Evolutionary conservation across 495 filamentous ascomycete species (phyloP).

Genomic region (Talaromyces liani): DNA sequence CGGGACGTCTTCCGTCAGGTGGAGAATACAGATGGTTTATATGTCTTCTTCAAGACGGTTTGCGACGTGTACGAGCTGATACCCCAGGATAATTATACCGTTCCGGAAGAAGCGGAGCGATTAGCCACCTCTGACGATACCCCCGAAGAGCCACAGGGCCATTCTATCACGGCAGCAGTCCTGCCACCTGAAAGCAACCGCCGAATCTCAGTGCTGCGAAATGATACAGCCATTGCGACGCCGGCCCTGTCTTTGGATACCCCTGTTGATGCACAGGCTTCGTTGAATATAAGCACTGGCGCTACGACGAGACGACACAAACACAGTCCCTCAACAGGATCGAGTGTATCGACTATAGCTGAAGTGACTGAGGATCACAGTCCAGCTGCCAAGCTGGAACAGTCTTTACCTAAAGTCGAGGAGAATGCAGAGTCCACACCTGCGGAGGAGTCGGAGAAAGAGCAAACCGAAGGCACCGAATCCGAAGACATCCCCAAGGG

Average conservation of each 20-base stretch:
- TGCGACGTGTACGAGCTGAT: constrained; percentile 86
- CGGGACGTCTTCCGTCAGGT: constrained; percentile 91
- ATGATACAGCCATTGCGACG: constrained; percentile 23
- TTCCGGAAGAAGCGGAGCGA: constrained; percentile 88
- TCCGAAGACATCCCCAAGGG: neutral
- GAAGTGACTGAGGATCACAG: constrained; percentile 63
- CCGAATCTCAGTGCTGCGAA: constrained; percentile 39
- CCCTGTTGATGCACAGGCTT: constrained; percentile 20
- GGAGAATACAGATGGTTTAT: constrained; percentile 80
- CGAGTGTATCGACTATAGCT: constrained; percentile 59
- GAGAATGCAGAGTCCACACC: neutral
- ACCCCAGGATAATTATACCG: constrained; percentile 88
- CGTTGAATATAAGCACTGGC: constrained; percentile 39
- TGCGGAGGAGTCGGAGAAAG: neutral
- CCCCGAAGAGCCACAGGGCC: constrained; percentile 16
- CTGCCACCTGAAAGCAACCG: constrained; percentile 29
- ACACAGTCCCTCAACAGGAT: constrained; percentile 68
- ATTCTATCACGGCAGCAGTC: constrained; percentile 21
- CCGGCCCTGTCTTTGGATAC: constrained; percentile 17
- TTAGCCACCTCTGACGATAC: constrained; percentile 39
- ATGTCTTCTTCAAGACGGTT: constrained; percentile 93
- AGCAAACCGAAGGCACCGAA: neutral
- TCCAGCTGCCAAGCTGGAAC: neutral
- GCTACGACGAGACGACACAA: constrained; percentile 69
- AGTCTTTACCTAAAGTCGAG: constrained; percentile 2